Conservation (phyloP, 208 protist genomes). For the Crithidia fasciculata region DNA sequence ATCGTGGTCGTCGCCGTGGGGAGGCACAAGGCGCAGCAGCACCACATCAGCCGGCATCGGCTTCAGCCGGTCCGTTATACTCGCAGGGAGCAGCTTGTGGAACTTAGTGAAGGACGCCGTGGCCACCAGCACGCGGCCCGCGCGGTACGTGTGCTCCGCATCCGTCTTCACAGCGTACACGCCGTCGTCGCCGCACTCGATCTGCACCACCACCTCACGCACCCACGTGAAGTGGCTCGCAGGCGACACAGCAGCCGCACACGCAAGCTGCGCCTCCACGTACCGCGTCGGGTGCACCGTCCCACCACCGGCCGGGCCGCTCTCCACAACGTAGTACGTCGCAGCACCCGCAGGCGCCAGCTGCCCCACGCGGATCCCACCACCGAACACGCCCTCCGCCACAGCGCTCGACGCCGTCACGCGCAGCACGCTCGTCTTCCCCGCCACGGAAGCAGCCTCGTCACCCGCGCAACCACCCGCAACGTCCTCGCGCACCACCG, state of each 20-base stretch:
- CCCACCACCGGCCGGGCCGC: conserved; percentile 19
- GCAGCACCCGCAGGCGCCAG: conserved; percentile 12
- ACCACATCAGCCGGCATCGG: conserved; percentile 17
- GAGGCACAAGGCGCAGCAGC: conserved; percentile 22
- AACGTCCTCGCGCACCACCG: conserved; percentile 16
- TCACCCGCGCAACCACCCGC: neutral
- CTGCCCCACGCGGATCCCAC: conserved; percentile 17
- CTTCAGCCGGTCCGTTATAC: neutral
- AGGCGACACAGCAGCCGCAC: conserved; percentile 15
- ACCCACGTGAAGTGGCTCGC: conserved; percentile 16
- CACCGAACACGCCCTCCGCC: conserved; percentile 23
- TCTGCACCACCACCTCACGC: conserved; percentile 25
- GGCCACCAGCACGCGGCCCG: conserved; percentile 30
- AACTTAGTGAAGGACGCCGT: conserved; percentile 21
- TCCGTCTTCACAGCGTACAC: conserved; percentile 28
- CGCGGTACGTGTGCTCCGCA: conserved; percentile 13
- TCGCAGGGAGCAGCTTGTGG: conserved; percentile 18
- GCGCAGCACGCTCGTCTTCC: conserved; percentile 22
- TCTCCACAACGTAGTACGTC: conserved; percentile 38
- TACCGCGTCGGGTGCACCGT: conserved; percentile 36
- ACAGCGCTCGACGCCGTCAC: conserved; percentile 12
- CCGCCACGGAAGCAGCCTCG: conserved; percentile 6
- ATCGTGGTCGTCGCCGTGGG: conserved; percentile 18
- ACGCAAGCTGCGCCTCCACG: conserved; percentile 27
- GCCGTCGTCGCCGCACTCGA: conserved; percentile 1